Evolutionary conservation across 2,329 filamentous ascomycete genomes (phyloP), one percentile per base, ranked within the genome.

Genomic region (Colletotrichum aenigma): DNA sequence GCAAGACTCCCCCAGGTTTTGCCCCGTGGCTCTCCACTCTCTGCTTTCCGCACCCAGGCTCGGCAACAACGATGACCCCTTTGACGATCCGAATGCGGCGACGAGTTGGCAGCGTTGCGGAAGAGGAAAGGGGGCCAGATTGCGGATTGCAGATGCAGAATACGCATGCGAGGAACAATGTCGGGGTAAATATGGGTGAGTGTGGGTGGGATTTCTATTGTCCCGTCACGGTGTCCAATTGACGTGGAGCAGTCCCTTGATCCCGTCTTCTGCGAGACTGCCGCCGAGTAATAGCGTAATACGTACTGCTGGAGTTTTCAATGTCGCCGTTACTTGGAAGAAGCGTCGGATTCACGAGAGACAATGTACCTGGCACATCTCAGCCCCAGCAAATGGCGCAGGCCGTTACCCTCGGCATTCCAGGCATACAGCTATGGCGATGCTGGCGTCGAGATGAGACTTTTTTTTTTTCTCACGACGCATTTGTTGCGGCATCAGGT

Each of bases 1-100:
- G 34, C 68, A 75, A 71, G 68, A 71, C 69, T 68, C 56, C 70
- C 70, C 74, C 73, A 73, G 73, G 64, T 60, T 74, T 71, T 26
- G 38, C n/a, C 64, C 62, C 68, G 34, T 34, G 58, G 28, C 36
- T 26, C 61, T 70, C 71, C 66, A 74, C 71, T 15, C 16, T 28
- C 16, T n/a, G 30, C 28, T 56, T 36, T 67, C 65, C 43, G 28
- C 60, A 36, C 30, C n/a, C 60, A n/a, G 18, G 18, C 38, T 56
- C 65, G 1, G 66, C 30, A 5, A 68, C 66, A 66, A 48, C 69
- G 62, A 62, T 32, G 43, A 18, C 12, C 36, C 66, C 55, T 58
- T 66, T 55, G 68, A 28, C 48, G 68, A 61, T 71, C 61, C 48
- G 61, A 30, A 75, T 66, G 68, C 61, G 62, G 72, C 62, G 38